Base-by-base conservation (phyloP, 192 early-diverging fungal genomes). In the Geranomyces variabilis region DNA sequence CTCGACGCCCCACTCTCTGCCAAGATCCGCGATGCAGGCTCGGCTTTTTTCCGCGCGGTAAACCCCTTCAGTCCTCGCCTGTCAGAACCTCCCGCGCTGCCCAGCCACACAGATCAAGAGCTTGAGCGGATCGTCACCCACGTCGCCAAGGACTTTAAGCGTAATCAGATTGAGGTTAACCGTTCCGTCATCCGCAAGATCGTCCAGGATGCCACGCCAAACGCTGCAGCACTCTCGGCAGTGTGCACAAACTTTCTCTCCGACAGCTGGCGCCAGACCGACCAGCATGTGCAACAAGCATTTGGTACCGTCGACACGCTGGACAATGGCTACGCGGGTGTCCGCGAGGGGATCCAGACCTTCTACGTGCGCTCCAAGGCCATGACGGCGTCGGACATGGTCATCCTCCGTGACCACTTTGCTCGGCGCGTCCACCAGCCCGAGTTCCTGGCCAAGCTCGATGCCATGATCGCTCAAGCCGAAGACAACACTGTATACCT, bases 401-500 rank as follows among this genome's bases (percentile, higher is more conserved):
- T 45, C 8, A 26, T 45, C n/a, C 15, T 70, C 34, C 10, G 30
- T 28, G 69, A 70, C 19, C 44, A 45, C 22, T 70, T 70, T 33
- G 19, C n/a, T 19, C 9, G 19, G 14, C 29, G 58, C 43, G 43
- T 70, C 69, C 58, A 61, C 60, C 69, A 70, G 17, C 69, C 57
- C 15, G 28, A 12, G 19, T 70, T 70, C 44, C 19, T 70, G 29
- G 43, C 29, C 31, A 70, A 61, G 44, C 29, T 70, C 22, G 58
- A 61, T n/a, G 51, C 17, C 8, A 17, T 61, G n/a, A 55, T 70
- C 28, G 45, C 24, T 41, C 33, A 61, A 59, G 55, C 45, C 22
- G 41, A 17, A 30, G 33, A 62, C 36, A n/a, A 19, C 17, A 45
- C 19, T 21, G 28, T 24, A 17, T 30, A 26, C n/a, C 12, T 72